Evolutionary conservation across 306 rosid species (phyloP).

Genomic region (Cicer yamashitae): DNA sequence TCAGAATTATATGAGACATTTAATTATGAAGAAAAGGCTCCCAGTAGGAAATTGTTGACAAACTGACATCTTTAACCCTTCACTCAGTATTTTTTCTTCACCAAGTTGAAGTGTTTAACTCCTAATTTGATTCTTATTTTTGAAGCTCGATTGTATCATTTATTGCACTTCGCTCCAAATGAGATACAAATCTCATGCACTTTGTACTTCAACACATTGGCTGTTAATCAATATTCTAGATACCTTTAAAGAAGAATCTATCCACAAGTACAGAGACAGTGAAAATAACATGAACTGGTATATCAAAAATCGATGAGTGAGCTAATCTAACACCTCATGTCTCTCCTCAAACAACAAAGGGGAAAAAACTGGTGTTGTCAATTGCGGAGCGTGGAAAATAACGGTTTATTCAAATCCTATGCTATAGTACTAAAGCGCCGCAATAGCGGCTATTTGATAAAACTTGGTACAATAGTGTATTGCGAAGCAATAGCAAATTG

Average conservation of each 20-base stretch:
- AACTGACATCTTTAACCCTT: constrained; percentile 33
- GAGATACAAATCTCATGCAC: constrained; percentile 17
- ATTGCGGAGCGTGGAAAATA: too few relatives aligned
- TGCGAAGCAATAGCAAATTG: too few relatives aligned
- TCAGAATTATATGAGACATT: constrained; percentile 17
- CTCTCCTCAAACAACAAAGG: constrained; percentile 7
- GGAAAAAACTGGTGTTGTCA: too few relatives aligned
- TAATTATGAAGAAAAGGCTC: neutral
- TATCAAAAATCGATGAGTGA: constrained; percentile 11
- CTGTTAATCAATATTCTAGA: constrained; percentile 12
- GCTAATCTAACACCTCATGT: constrained; percentile 33
- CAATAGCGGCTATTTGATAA: too few relatives aligned
- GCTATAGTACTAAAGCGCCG: too few relatives aligned
- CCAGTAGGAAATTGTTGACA: constrained; percentile 17
- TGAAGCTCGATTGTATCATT: neutral
- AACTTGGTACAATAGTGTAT: too few relatives aligned
- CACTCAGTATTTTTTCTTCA: constrained; percentile 5
- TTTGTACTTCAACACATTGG: neutral
- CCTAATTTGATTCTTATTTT: neutral
- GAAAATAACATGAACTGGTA: constrained; percentile 2
- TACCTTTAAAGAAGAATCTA: neutral
- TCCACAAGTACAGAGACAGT: constrained; percentile 2
- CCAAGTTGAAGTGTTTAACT: constrained; percentile 5
- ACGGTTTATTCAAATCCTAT: too few relatives aligned
- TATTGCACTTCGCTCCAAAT: neutral